These are phyloP conservation scores for Leccinum solheimii DNA, from an alignment of 1,284 basidiomycete genomes.

Conservation along the genomic window DNA sequence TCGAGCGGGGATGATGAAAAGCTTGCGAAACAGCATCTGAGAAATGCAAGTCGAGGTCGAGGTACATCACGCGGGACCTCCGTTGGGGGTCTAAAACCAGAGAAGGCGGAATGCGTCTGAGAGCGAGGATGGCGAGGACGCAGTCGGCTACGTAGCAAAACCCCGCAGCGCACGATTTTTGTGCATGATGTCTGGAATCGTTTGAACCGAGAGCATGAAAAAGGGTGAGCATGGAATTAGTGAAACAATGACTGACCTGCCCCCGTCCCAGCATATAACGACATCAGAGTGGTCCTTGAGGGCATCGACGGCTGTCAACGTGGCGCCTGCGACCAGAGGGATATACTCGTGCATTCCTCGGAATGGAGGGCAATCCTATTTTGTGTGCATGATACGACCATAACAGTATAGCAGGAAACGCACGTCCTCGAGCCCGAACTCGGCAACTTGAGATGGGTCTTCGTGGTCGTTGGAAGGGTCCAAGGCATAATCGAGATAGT, in stretches of 20 bases:
- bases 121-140: constrained; percentile 71
- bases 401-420: constrained; percentile 14
- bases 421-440: constrained; percentile 73
- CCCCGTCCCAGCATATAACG: constrained; percentile 84
- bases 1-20: constrained; percentile 50
- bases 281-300: constrained; percentile 60
- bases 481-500: constrained; percentile 59
- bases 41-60: constrained; percentile 92
- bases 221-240: not conserved
- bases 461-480: constrained; percentile 30
- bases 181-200: constrained; percentile 67
- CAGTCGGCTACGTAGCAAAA: constrained; percentile 96
- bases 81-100: constrained; percentile 14
- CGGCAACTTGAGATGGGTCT: constrained; percentile 23
- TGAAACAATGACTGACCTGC: constrained; percentile 50
- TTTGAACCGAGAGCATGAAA: not conserved
- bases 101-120: constrained; percentile 42
- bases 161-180: constrained; percentile 74
- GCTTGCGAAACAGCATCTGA: constrained; percentile 86
- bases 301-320: constrained; percentile 67
- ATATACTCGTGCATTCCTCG: constrained; percentile 69
- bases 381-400: constrained; percentile 4
- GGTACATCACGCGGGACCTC: constrained; percentile 78
- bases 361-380: constrained; percentile 84
- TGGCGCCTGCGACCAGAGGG: constrained; percentile 71